A percentile compares a stretch with the other conserved stretches of the same genome.
Conservation (phyloP, 1,284 basidiomycete genomes). For the Fomitopsis palustris region DNA sequence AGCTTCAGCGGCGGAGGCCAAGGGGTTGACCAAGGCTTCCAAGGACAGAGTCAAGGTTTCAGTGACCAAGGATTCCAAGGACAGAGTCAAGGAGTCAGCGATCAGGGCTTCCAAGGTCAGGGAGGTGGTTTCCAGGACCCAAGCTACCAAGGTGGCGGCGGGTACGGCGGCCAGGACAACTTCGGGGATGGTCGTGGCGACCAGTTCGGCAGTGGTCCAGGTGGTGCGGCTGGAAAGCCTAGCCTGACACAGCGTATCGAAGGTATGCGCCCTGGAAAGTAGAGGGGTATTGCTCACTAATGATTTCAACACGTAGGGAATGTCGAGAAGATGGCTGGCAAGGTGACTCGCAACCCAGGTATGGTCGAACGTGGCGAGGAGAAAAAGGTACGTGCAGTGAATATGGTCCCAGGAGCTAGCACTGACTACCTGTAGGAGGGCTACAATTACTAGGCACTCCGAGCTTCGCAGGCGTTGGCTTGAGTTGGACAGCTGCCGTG, state of each 20-base stretch:
- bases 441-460: neutral
- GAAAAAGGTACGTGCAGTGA: conserved; percentile 14
- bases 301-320: neutral
- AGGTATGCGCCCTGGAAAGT: neutral
- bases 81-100: neutral
- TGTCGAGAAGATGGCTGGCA: conserved; percentile 8
- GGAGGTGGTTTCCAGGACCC: neutral
- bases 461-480: too few species aligned
- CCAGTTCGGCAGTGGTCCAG: neutral
- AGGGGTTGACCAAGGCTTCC: neutral
- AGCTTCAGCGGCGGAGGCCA: neutral
- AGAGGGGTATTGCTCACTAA: too few species aligned
- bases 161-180: neutral
- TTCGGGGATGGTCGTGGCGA: neutral
- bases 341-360: conserved; percentile 15
- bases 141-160: neutral
- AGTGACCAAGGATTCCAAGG: neutral
- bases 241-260: neutral
- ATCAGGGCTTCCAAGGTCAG: neutral
- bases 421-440: neutral
- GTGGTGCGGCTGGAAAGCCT: neutral
- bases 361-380: conserved; percentile 20
- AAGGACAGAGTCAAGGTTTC: neutral
- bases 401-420: neutral
- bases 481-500: too few species aligned